A percentile compares a stretch with the other conserved stretches of the same genome.
Conservation (phyloP, 306 rosid species). For the Cicer cuneatum region DNA sequence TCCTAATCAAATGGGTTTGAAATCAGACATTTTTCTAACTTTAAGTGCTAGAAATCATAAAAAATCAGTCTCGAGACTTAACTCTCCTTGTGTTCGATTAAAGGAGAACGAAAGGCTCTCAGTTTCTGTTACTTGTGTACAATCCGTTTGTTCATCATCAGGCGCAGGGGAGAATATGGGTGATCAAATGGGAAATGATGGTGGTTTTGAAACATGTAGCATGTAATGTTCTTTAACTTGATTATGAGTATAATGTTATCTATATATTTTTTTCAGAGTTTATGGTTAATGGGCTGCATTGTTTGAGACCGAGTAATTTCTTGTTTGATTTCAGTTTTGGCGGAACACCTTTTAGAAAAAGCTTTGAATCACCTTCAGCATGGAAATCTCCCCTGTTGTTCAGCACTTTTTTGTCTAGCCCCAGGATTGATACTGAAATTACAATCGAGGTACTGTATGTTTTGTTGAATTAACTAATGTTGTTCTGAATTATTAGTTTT, state of each 20-base stretch:
- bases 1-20: conserved; percentile 58
- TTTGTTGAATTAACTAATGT: conserved; percentile 19
- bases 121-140: conserved; percentile 52
- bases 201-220: conserved; percentile 55
- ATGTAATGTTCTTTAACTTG: conserved; percentile 62
- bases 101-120: conserved; percentile 58
- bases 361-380: conserved; percentile 94
- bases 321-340: conserved; percentile 67
- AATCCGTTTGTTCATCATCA: conserved; percentile 54
- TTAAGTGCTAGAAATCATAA: conserved; percentile 54
- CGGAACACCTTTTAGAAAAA: conserved; percentile 83
- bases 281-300: background rate
- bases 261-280: background rate
- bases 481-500: background rate
- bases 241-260: background rate
- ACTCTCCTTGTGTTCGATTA: conserved; percentile 58
- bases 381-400: conserved; percentile 97
- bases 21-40: conserved; percentile 50
- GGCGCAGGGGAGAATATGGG: conserved; percentile 51
- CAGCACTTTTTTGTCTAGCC: conserved; percentile 73
- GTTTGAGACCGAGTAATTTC: conserved; percentile 34
- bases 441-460: conserved; percentile 76
- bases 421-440: conserved; percentile 81
- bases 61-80: conserved; percentile 50
- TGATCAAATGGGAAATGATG: conserved; percentile 55